Evolutionary conservation across 2,329 filamentous ascomycete genomes (phyloP), one percentile per base, ranked within the genome.

Genomic region (Alternaria arbusti): DNA sequence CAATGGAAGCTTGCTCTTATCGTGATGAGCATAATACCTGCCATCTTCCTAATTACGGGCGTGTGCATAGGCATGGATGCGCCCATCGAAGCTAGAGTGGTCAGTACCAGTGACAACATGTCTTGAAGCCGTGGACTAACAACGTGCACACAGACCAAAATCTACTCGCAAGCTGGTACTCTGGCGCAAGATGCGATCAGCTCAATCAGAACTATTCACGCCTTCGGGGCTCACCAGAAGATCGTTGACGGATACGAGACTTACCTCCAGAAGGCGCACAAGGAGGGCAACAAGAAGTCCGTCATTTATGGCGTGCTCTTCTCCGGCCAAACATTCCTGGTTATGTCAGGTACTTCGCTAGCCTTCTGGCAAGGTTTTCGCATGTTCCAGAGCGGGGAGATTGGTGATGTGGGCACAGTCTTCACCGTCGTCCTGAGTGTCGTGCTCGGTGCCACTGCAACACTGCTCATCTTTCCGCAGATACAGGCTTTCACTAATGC

Each of bases 1-100:
- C 96, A 91, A 80, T 97, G 94, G 92, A 97, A 95, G 80, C 84
- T 98, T 66, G 95, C 95, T 0, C 83, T 97, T 54, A 97, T 98
- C 70, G 82, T 80, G 23, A 80, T 83, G 64, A 81, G 79, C 51
- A 81, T 84, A 22, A 77, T 86, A 0, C 84, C 84, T 0, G 80
- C 79, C 11, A 64, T 64, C 9, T 56, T 72, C 13, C n/a, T 67
- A 3, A 56, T 70, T 13, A 69, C 63, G 10, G 63, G 69, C 4
- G 36, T 66, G 3, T 68, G 61, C 30, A 61, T 61, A 23, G 55
- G 30, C 15, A 55, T 59, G 22, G 66, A 61, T 63, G 67, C 55
- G 25, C 65, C 49, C 50, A 65, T 71, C 44, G 65, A 71, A 47
- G 67, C 69, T 15, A 58, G 57, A 54, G 43, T 59, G 22, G 60